Base-by-base conservation (phyloP, 2,329 filamentous ascomycete genomes). In the Emmonsiellopsis sp. region DNA sequence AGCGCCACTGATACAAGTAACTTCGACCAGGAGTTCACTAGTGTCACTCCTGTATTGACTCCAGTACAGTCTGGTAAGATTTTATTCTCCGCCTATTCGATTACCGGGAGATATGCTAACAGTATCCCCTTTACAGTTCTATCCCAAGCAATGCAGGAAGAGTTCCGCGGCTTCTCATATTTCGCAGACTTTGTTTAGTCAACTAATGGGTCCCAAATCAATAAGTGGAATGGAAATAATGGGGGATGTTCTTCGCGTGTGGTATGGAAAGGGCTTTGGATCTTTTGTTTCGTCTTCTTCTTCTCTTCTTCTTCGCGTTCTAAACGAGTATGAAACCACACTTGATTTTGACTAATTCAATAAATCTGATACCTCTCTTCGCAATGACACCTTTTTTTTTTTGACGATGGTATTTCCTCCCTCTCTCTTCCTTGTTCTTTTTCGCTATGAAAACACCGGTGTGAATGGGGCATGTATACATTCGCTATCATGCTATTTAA, bases 161-260 rank as follows among this genome's bases (percentile, higher is more conserved):
- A 98, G 71, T 98, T 98, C 86, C 84, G 93, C 55, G 93, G 93
- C 61, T 98, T 98, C 77, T 97, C 92, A 30, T 98, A 98, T 74
- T 93, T 89, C 51, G 88, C 89, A 56, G 90, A 95, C 71, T 94
- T 94, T 73, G 86, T 86, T 57, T 91, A 71, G 77, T 63, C 48
- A 32, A 41, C 38, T 20, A 44, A 13, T 15, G 5, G 5, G 20
- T 26, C 20, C 5, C 20, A 1, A 26, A 26, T 26, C 20, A 26
- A 26, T 26, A 26, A 26, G 20, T 26, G 20, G 20, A 26, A 26
- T 26, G 20, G 20, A 26, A 26, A 26, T 26, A 26, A 26, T 26
- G 20, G 20, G 20, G 20, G 3, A 26, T 26, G 20, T 26, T 26
- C 20, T 26, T 26, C 20, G 20, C 20, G 20, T 5, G 20, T 5